phyloP scores from a whole-genome alignment of 2,329 filamentous ascomycete genomes.

The Dryadomyces quercus-mongolicae region DNA sequence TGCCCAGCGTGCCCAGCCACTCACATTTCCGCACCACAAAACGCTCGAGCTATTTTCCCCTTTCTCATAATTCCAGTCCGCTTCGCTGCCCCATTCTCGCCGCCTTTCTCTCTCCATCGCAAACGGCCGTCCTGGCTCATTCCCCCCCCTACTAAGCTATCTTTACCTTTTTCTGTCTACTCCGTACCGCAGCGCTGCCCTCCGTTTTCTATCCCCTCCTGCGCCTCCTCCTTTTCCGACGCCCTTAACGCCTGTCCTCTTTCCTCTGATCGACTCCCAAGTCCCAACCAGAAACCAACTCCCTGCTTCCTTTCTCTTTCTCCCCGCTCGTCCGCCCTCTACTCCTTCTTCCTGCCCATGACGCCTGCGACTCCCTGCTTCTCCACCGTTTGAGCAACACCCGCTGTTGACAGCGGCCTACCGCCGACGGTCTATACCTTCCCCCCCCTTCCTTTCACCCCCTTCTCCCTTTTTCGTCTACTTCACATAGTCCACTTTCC shows the following conservation, averaged over 20 bases:
- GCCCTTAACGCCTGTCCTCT: not conserved
- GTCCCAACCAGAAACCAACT: too few species aligned
- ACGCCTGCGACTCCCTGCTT: not conserved
- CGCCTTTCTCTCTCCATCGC: not conserved
- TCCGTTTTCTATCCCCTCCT: not conserved
- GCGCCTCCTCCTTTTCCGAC: not conserved
- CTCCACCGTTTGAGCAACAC: not conserved
- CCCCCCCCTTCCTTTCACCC: not conserved
- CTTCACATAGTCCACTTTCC: not conserved
- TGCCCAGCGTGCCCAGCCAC: not conserved
- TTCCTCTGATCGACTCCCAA: not conserved
- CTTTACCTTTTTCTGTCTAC: not conserved
- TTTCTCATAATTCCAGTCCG: not conserved
- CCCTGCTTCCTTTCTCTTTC: not conserved
- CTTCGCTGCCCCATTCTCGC: not conserved
- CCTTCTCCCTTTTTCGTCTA: not conserved
- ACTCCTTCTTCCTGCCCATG: not conserved
- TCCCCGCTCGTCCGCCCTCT: not conserved
- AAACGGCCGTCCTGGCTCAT: not conserved
- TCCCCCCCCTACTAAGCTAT: not conserved
- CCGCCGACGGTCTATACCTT: not conserved
- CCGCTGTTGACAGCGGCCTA: not conserved
- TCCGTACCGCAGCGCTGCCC: not conserved
- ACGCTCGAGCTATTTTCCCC: not conserved
- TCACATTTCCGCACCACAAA: conserved; percentile 2